A percentile compares a stretch with the other conserved stretches of the same genome.
Conservation (phyloP, 1,284 basidiomycete species). For the Tilletia setariae region DNA sequence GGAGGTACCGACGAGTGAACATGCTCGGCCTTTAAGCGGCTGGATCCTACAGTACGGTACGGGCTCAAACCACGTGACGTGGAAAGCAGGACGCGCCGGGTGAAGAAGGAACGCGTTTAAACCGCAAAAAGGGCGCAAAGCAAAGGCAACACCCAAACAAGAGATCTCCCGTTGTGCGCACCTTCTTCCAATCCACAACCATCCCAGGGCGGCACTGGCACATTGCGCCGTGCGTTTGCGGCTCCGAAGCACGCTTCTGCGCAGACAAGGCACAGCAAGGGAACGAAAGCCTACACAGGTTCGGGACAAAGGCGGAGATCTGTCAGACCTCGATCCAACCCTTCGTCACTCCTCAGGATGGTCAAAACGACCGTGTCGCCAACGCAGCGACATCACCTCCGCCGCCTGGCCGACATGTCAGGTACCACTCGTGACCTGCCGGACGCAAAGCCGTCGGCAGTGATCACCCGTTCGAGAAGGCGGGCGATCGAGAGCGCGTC, state of each 20-base stretch:
- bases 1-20: too few relatives aligned
- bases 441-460: background rate
- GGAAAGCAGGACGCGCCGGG: background rate
- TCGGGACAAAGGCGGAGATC: background rate
- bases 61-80: background rate
- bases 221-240: too few relatives aligned
- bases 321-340: background rate
- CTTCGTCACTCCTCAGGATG: background rate
- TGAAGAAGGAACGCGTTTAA: background rate
- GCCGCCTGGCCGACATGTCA: constrained; percentile 11
- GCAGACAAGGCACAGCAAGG: too few relatives aligned
- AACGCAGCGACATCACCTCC: background rate
- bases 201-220: too few relatives aligned
- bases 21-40: too few relatives aligned
- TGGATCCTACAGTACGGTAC: background rate
- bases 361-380: background rate
- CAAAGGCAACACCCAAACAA: background rate
- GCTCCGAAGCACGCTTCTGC: too few relatives aligned
- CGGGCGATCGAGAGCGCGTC: constrained; percentile 1
- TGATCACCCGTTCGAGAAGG: background rate
- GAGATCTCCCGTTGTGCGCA: too few relatives aligned
- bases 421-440: constrained; percentile 8
- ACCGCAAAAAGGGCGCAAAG: background rate
- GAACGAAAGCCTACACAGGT: too few relatives aligned
- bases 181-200: too few relatives aligned